phyloP scores from a whole-genome alignment of 257 asterid species.

The Capsicum chinense region DNA sequence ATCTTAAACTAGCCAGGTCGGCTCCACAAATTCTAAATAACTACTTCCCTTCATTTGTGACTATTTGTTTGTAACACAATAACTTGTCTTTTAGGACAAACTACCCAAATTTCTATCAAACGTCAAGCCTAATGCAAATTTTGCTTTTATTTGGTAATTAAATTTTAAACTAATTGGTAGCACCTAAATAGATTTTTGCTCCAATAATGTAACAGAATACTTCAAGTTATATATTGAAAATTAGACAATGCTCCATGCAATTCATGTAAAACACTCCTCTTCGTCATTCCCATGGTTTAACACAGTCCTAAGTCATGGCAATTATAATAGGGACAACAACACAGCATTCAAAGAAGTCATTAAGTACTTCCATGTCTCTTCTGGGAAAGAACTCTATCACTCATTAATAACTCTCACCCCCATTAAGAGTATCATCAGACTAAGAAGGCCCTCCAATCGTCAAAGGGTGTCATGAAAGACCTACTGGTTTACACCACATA shows the following conservation, averaged over 20 bases:
- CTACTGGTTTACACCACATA: conserved; percentile 6
- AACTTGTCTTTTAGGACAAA: conserved; percentile 12
- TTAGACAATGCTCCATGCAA: conserved; percentile 5
- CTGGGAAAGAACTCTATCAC: not conserved
- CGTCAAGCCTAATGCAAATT: not conserved
- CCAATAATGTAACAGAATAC: not conserved
- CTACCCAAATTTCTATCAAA: not conserved
- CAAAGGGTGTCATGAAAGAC: conserved; percentile 15
- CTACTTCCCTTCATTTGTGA: not conserved
- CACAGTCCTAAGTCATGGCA: not conserved
- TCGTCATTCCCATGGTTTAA: conserved; percentile 13
- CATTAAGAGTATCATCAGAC: not conserved
- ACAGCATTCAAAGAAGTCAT: not conserved
- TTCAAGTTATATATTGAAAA: not conserved
- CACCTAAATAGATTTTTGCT: not conserved
- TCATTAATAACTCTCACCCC: too few species aligned
- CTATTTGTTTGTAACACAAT: not conserved
- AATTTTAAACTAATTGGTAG: not conserved
- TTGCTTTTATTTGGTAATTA: not conserved
- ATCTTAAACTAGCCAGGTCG: not conserved
- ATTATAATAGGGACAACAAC: not conserved
- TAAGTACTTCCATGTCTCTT: not conserved
- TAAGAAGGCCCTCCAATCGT: conserved; percentile 5
- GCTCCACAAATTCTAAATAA: not conserved
- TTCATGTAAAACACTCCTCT: not conserved